These are phyloP conservation scores for Erythrobasidium hasegawianum DNA, from an alignment of 1,284 basidiomycete genomes.

Conservation along the genomic window DNA sequence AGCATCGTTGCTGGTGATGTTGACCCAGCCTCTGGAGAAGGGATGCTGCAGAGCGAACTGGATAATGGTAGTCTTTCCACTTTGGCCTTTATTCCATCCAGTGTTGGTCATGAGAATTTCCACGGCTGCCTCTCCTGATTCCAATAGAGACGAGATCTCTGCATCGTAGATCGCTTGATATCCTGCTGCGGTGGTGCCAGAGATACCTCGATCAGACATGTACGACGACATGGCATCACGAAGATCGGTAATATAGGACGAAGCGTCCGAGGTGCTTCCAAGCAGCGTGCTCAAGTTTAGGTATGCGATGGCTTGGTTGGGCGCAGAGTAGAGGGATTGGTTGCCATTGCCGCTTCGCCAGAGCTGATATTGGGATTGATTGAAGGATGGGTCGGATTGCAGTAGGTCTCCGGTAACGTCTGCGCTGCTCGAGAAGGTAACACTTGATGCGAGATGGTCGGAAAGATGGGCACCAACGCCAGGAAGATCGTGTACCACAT, in stretches of 20 bases:
- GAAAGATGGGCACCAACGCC: conserved; percentile 73
- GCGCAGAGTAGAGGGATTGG: conserved; percentile 58
- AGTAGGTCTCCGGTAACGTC: conserved; percentile 44
- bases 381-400: conserved; percentile 39
- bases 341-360: conserved; percentile 41
- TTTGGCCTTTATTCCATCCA: conserved; percentile 46
- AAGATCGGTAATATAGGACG: conserved; percentile 46
- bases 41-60: conserved; percentile 68
- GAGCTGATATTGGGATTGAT: conserved; percentile 39
- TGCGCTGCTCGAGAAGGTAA: conserved; percentile 38
- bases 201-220: conserved; percentile 39
- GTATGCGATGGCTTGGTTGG: conserved; percentile 66
- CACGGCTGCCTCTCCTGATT: conserved; percentile 44
- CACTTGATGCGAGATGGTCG: conserved; percentile 56
- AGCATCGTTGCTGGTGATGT: conserved; percentile 57
- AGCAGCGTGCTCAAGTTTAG: conserved; percentile 58
- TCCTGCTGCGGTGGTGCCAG: conserved; percentile 56
- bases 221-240: conserved; percentile 49
- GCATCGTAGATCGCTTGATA: conserved; percentile 62
- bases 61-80: conserved; percentile 54
- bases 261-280: conserved; percentile 47
- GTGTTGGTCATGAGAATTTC: conserved; percentile 55
- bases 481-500: conserved; percentile 49
- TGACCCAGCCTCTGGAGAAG: conserved; percentile 54
- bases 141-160: conserved; percentile 53